Percentiles rank a stretch among this genome's conserved stretches.
These are phyloP conservation scores for Allantophomopsis lycopodina DNA, from an alignment of 2,329 filamentous ascomycete species.

Conservation along the genomic window DNA sequence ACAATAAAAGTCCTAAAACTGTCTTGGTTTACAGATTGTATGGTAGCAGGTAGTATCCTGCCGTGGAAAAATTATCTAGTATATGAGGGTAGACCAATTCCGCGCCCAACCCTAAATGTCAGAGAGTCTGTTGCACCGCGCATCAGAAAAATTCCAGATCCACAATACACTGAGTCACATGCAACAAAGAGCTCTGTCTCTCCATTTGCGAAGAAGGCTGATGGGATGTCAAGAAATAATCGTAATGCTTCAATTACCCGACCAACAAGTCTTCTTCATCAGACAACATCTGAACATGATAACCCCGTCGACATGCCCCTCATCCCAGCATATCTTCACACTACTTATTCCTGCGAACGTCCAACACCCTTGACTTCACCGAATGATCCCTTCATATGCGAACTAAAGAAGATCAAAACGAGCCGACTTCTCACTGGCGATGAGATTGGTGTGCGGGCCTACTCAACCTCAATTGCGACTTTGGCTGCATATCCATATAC, in stretches of 20 bases:
- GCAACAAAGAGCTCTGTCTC: neutral
- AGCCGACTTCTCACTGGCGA: constrained; percentile 61
- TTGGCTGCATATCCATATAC: constrained; percentile 62
- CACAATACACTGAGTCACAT: neutral
- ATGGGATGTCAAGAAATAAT: neutral
- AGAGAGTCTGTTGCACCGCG: neutral
- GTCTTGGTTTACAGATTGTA: constrained; percentile 41
- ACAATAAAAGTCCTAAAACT: constrained; percentile 41
- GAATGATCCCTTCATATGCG: constrained; percentile 61
- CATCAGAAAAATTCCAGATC: neutral
- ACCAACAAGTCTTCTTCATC: constrained; percentile 35
- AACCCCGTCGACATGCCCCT: constrained; percentile 39
- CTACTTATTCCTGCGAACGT: constrained; percentile 69
- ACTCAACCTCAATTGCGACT: constrained; percentile 74
- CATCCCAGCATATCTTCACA: constrained; percentile 51
- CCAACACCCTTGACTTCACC: constrained; percentile 55
- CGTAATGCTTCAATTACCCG: constrained; percentile 17
- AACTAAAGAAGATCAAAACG: constrained; percentile 61
- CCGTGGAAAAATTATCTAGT: constrained; percentile 36
- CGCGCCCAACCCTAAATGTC: neutral
- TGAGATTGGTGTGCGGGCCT: constrained; percentile 69
- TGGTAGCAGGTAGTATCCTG: constrained; percentile 28
- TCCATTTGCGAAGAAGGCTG: neutral
- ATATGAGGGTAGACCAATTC: constrained; percentile 30
- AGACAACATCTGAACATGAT: constrained; percentile 72